Conservation (phyloP, 2,329 filamentous ascomycete species). For the Colletotrichum filicis region DNA sequence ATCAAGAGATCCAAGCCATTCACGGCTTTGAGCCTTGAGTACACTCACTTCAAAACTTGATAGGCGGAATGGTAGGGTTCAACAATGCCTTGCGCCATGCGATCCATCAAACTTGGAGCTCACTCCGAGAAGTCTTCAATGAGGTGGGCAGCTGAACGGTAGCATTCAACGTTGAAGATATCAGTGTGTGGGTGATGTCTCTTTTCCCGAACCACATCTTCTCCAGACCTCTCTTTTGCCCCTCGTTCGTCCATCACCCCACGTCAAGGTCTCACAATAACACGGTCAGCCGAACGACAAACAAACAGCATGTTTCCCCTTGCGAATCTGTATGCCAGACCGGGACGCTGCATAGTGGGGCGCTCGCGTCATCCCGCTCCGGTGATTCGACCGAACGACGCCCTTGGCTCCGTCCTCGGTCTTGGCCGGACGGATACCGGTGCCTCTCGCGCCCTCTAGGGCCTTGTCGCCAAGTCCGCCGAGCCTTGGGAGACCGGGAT, state of each 20-base stretch:
- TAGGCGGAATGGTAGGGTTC: too few relatives aligned
- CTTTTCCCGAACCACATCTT: neutral
- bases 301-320: neutral
- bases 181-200: neutral
- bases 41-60: too few relatives aligned
- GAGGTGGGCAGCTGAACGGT: too few relatives aligned
- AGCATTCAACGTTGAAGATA: too few relatives aligned
- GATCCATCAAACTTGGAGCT: too few relatives aligned
- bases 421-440: slow-evolving; percentile 32
- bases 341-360: neutral
- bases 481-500: slow-evolving; percentile 26
- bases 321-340: slow-evolving; percentile 1
- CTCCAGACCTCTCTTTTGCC: neutral
- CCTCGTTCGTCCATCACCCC: neutral
- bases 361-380: slow-evolving; percentile 15
- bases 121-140: too few relatives aligned
- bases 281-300: neutral
- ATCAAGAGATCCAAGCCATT: too few relatives aligned
- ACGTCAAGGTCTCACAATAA: slow-evolving; percentile 13
- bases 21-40: too few relatives aligned
- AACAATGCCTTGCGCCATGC: too few relatives aligned
- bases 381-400: slow-evolving; percentile 8
- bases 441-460: neutral
- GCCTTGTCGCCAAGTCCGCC: slow-evolving; percentile 28
- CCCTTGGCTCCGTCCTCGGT: neutral